phyloP scores from a whole-genome alignment of 257 asterid species.

The Fraxinus anomala region DNA sequence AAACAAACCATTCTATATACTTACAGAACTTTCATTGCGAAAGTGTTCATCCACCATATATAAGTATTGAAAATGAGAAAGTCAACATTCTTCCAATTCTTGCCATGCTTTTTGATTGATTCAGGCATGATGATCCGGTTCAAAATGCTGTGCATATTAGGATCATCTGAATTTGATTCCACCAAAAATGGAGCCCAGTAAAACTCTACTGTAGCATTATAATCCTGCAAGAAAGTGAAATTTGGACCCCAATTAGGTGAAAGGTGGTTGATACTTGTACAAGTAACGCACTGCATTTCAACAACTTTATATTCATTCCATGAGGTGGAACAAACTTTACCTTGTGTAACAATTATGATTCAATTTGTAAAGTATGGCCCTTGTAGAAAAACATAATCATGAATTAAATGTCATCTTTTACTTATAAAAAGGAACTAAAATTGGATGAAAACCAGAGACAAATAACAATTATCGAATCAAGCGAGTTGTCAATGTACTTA shows the following conservation, averaged over 20 bases:
- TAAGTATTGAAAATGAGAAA: conserved; percentile 73
- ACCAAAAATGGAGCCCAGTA: conserved; percentile 61
- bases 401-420: too few species aligned
- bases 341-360: background rate
- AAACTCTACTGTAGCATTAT: conserved; percentile 55
- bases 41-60: conserved; percentile 91
- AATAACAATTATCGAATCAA: too few species aligned
- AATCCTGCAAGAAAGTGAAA: conserved; percentile 38
- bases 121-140: conserved; percentile 74
- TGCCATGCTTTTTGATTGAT: conserved; percentile 71
- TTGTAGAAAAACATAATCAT: too few species aligned
- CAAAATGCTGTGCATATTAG: conserved; percentile 66
- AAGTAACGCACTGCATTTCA: conserved; percentile 22
- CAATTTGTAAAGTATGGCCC: background rate
- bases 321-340: conserved; percentile 1
- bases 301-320: background rate
- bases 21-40: conserved; percentile 71
- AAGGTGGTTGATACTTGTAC: conserved; percentile 17
- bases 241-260: background rate
- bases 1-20: conserved; percentile 12
- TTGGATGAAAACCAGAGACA: too few species aligned
- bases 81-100: conserved; percentile 69
- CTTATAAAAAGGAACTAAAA: too few species aligned
- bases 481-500: background rate
- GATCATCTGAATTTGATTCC: conserved; percentile 56